These are phyloP conservation scores for Gymnopilus dilepis DNA, from an alignment of 768 basidiomycete genomes.

Conservation along the genomic window DNA sequence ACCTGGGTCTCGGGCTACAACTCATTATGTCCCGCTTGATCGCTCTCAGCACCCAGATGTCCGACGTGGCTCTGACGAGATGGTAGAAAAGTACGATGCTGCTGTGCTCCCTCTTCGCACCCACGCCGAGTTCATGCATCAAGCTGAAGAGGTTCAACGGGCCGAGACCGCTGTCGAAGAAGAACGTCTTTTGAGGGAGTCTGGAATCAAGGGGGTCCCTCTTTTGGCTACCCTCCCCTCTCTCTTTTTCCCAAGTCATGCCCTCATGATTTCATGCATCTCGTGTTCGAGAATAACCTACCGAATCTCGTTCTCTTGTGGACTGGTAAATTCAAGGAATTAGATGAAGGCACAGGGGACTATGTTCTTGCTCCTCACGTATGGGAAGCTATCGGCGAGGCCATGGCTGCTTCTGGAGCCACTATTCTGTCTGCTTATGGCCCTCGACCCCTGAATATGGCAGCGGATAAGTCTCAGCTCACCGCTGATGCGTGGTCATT, in stretches of 20 bases:
- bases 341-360: neutral
- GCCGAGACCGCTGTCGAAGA: conserved; percentile 25
- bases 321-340: neutral
- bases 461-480: conserved; percentile 27
- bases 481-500: conserved; percentile 46
- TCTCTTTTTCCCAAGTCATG: conserved; percentile 42
- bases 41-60: conserved; percentile 7
- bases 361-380: conserved; percentile 20
- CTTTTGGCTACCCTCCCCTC: conserved; percentile 36
- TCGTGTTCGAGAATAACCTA: neutral
- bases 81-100: conserved; percentile 28
- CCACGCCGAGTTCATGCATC: conserved; percentile 33
- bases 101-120: conserved; percentile 38
- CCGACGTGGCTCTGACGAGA: neutral
- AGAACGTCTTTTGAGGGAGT: conserved; percentile 31
- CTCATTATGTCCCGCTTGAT: conserved; percentile 37
- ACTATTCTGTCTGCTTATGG: conserved; percentile 47
- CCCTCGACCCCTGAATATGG: conserved; percentile 35
- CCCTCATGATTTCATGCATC: conserved; percentile 42
- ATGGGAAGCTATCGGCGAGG: conserved; percentile 45
- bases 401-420: conserved; percentile 33
- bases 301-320: neutral
- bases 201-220: conserved; percentile 40
- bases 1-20: conserved; percentile 13
- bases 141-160: conserved; percentile 29